Evolutionary conservation across 768 basidiomycete genomes (phyloP).

Genomic region (Gyrodon lividus): DNA sequence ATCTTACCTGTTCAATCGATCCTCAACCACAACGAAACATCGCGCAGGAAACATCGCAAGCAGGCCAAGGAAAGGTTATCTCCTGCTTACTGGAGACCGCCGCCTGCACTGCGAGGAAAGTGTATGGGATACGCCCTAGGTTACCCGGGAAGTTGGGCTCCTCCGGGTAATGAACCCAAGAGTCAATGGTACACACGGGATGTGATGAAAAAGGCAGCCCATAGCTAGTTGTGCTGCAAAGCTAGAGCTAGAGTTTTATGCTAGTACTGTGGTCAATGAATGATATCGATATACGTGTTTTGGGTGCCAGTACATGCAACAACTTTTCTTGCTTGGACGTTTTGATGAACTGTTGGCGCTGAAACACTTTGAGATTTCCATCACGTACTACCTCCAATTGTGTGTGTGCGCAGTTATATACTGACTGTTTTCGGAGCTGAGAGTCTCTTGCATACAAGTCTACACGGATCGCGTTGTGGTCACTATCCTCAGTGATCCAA

Average conservation of each 20-base stretch:
- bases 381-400: too few species aligned
- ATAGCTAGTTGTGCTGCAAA: slow-evolving; percentile 21
- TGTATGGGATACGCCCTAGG: slow-evolving; percentile 32
- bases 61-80: slow-evolving; percentile 14
- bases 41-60: slow-evolving; percentile 12
- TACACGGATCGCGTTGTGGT: too few species aligned
- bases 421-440: too few species aligned
- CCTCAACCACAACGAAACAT: not conserved
- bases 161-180: not conserved
- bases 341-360: too few species aligned
- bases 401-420: too few species aligned
- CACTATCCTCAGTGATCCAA: too few species aligned
- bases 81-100: slow-evolving; percentile 31
- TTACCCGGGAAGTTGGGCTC: slow-evolving; percentile 31
- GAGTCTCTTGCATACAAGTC: too few species aligned
- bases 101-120: slow-evolving; percentile 17
- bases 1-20: slow-evolving; percentile 19
- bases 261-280: not conserved
- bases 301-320: too few species aligned
- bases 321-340: too few species aligned
- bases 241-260: not conserved
- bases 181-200: slow-evolving; percentile 24
- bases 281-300: too few species aligned
- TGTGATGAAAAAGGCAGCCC: slow-evolving; percentile 25
- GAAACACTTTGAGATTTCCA: too few species aligned